phyloP scores from a whole-genome alignment of 805 yeast genomes.

The Pichia occidentalis region DNA sequence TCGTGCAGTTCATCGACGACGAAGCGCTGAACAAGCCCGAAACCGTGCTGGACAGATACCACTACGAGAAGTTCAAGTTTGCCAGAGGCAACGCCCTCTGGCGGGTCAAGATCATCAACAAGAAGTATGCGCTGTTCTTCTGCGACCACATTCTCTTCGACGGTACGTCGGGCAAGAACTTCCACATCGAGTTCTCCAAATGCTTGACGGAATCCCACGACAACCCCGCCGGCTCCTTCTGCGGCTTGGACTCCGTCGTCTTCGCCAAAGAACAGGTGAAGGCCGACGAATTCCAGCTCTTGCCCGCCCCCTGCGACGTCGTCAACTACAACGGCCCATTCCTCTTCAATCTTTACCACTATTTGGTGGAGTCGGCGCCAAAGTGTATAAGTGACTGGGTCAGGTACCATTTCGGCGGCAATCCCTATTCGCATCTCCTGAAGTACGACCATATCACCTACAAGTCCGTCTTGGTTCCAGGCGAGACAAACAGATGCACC shows the following conservation, averaged over 20 bases:
- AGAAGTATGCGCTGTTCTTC: conserved; percentile 12
- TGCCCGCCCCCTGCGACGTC: conserved; percentile 4
- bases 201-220: background rate
- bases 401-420: background rate
- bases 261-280: conserved; percentile 5
- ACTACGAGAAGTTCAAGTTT: background rate
- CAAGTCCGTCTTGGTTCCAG: background rate
- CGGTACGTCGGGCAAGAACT: conserved; percentile 29
- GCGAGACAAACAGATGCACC: background rate
- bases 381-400: conserved; percentile 1
- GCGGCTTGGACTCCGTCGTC: conserved; percentile 1
- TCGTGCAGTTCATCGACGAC: conserved; percentile 16
- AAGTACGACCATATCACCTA: no score
- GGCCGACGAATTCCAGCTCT: background rate
- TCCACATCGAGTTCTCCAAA: conserved; percentile 26
- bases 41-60: background rate
- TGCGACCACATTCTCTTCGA: conserved; percentile 32
- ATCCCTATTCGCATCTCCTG: background rate
- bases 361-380: conserved; percentile 10
- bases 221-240: background rate
- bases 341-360: no score
- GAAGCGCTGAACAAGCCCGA: background rate
- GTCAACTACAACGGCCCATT: conserved; percentile 2
- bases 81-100: background rate
- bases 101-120: conserved; percentile 1